Conservation (phyloP, 2,329 filamentous ascomycete species). For the Akanthomyces dipterigenus region DNA sequence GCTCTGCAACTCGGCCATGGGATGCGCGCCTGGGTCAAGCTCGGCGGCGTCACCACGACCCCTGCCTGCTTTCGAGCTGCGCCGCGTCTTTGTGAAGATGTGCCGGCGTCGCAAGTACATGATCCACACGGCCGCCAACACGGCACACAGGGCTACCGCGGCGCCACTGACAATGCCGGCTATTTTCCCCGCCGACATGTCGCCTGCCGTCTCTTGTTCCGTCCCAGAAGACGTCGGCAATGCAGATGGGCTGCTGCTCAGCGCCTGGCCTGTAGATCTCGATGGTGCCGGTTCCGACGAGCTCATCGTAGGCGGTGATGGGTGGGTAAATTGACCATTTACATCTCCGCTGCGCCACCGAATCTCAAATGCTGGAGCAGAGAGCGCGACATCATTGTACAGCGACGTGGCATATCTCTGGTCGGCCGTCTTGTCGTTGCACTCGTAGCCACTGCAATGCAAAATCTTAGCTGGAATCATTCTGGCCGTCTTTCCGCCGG, state of each 20-base stretch:
- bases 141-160: neutral
- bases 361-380: conserved; percentile 25
- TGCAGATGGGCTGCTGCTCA: neutral
- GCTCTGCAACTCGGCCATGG: neutral
- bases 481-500: neutral
- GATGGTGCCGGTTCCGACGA: neutral
- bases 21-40: neutral
- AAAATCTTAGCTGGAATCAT: neutral
- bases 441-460: conserved; percentile 16
- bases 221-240: neutral
- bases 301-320: neutral
- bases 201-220: neutral
- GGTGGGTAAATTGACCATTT: neutral
- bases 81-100: neutral
- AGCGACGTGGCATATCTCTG: conserved; percentile 18
- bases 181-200: neutral
- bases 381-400: conserved; percentile 18
- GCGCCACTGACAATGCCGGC: conserved; percentile 4
- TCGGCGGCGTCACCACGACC: neutral
- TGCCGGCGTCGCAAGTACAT: neutral
- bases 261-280: neutral
- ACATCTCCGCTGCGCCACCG: conserved; percentile 21
- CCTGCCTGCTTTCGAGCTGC: neutral
- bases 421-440: conserved; percentile 17
- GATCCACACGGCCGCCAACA: neutral